A percentile compares a stretch with the other conserved stretches of the same genome.
Conservation (phyloP, 169 alveolate species). For the Plasmodium gaboni region DNA sequence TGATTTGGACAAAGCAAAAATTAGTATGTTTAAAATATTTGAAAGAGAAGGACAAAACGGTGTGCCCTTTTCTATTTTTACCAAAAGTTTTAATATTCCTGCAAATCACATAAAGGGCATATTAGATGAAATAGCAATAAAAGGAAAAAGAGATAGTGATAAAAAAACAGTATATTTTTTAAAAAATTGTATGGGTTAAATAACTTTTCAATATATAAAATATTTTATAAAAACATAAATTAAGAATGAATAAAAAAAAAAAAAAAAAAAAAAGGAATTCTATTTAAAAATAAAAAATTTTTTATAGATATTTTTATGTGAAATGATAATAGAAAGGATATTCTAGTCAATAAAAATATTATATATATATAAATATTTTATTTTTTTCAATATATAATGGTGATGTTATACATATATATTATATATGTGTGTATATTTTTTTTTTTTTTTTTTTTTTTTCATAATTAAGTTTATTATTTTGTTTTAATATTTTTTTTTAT, state of each 20-base stretch:
- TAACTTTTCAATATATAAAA: too few species aligned
- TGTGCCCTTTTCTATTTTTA: conserved; percentile 72
- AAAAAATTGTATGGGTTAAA: conserved; percentile 47
- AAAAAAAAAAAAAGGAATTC: too few species aligned
- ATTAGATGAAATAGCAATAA: conserved; percentile 73
- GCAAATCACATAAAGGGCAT: conserved; percentile 60
- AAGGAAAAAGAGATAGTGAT: conserved; percentile 49
- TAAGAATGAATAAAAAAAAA: too few species aligned
- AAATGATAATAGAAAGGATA: too few species aligned
- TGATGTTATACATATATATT: too few species aligned
- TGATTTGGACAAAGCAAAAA: conserved; percentile 69
- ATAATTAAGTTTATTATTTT: conserved; percentile 3
- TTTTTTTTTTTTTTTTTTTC: background rate
- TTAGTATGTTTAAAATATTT: conserved; percentile 74
- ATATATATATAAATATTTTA: too few species aligned
- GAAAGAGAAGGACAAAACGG: conserved; percentile 72
- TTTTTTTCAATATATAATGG: too few species aligned
- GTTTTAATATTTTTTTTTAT: background rate
- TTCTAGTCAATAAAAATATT: background rate
- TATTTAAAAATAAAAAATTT: too few species aligned
- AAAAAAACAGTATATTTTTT: conserved; percentile 64
- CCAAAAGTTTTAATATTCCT: conserved; percentile 68
- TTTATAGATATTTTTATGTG: too few species aligned
- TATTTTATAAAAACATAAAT: too few species aligned
- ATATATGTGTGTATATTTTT: background rate